Evolutionary conservation across 2,329 filamentous ascomycete species (phyloP).

Genomic region (Pyricularia sp.): DNA sequence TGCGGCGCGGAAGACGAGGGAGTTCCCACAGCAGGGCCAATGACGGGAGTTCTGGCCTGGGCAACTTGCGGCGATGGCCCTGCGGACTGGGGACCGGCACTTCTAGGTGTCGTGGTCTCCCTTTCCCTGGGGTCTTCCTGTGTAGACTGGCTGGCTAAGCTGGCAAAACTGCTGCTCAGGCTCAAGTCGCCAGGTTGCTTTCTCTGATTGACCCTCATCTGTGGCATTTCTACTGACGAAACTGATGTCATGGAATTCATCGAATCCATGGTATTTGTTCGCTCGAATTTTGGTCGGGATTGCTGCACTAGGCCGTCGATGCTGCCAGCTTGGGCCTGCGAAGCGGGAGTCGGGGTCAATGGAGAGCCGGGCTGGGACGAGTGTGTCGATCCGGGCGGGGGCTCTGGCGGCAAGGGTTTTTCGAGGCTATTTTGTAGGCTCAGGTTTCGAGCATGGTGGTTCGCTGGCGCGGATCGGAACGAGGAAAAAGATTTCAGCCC

Average conservation of each 20-base stretch:
- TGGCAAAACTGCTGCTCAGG: constrained; percentile 29
- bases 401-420: constrained; percentile 39
- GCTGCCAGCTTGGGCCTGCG: constrained; percentile 13
- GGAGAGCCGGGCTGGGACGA: constrained; percentile 17
- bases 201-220: neutral
- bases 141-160: constrained; percentile 28
- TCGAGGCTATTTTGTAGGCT: constrained; percentile 43
- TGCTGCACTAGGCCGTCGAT: constrained; percentile 21
- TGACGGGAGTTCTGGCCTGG: constrained; percentile 23
- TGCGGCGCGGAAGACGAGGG: constrained; percentile 38
- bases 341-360: constrained; percentile 16
- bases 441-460: constrained; percentile 36
- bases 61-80: constrained; percentile 41
- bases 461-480: constrained; percentile 9
- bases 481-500: constrained; percentile 21
- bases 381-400: constrained; percentile 21
- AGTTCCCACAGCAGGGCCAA: constrained; percentile 24
- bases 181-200: constrained; percentile 12
- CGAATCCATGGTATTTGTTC: constrained; percentile 37
- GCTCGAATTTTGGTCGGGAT: constrained; percentile 23
- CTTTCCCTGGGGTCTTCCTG: constrained; percentile 26
- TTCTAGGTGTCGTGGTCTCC: constrained; percentile 37
- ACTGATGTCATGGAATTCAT: constrained; percentile 23
- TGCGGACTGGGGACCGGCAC: constrained; percentile 39
- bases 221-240: constrained; percentile 14